Evolutionary conservation across 768 basidiomycete genomes (phyloP).

Genomic region (Boletus rufocinnamomeus): DNA sequence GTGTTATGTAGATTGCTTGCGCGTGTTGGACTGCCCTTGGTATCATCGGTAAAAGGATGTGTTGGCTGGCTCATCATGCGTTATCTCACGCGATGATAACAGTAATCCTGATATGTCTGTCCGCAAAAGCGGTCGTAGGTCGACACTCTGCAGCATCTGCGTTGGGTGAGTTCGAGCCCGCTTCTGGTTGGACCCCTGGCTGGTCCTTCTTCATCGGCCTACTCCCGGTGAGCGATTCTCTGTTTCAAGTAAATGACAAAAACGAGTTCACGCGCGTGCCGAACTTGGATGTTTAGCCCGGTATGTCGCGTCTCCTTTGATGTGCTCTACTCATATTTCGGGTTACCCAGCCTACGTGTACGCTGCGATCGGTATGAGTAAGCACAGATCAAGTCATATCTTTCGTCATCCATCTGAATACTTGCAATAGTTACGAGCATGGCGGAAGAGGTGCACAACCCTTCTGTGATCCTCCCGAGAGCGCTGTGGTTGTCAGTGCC

Average conservation of each 20-base stretch:
- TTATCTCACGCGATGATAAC: slow-evolving; percentile 21
- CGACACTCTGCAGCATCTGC: slow-evolving; percentile 57
- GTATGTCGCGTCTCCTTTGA: slow-evolving; percentile 14
- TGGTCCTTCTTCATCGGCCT: slow-evolving; percentile 72
- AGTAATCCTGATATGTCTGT: slow-evolving; percentile 59
- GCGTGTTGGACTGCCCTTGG: slow-evolving; percentile 65
- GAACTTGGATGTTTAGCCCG: slow-evolving; percentile 26
- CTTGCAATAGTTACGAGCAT: slow-evolving; percentile 53
- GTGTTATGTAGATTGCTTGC: slow-evolving; percentile 47
- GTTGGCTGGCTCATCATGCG: background rate
- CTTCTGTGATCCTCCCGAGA: slow-evolving; percentile 52
- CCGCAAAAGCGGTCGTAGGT: slow-evolving; percentile 57
- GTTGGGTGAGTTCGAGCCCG: slow-evolving; percentile 59
- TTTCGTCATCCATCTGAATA: slow-evolving; percentile 1
- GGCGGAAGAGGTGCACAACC: slow-evolving; percentile 68
- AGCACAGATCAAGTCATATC: slow-evolving; percentile 10
- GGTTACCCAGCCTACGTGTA: slow-evolving; percentile 52
- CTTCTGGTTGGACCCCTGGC: slow-evolving; percentile 66
- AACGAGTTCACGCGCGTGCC: background rate
- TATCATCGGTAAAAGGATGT: slow-evolving; percentile 42
- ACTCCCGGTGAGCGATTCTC: slow-evolving; percentile 45
- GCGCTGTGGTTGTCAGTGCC: slow-evolving; percentile 58
- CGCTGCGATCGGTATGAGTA: slow-evolving; percentile 65
- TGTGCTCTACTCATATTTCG: background rate
- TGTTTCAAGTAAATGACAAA: background rate